Percentiles rank a stretch among this genome's conserved stretches.
These are phyloP conservation scores for Sclerotiophoma versabilis DNA, from an alignment of 2,329 filamentous ascomycete species.

Conservation along the genomic window DNA sequence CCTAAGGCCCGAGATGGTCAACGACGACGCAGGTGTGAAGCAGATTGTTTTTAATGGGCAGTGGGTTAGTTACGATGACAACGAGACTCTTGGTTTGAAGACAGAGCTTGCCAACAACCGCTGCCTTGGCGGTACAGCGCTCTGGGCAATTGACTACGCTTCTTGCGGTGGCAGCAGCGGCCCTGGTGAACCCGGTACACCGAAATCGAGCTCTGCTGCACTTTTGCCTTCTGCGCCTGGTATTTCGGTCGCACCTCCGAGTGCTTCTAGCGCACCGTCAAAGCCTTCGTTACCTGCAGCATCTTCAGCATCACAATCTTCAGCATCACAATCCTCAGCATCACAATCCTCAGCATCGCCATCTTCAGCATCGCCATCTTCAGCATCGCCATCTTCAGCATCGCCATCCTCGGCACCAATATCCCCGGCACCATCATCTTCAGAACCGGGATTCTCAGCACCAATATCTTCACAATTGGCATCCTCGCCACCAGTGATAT, in stretches of 20 bases:
- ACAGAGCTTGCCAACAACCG: slow-evolving; percentile 28
- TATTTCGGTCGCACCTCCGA: slow-evolving; percentile 1
- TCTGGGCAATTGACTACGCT: slow-evolving; percentile 33
- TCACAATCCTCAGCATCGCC: not conserved
- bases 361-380: not conserved
- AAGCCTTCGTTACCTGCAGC: not conserved
- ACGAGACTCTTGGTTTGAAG: slow-evolving; percentile 34
- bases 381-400: not conserved
- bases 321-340: not conserved
- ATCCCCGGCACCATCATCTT: not conserved
- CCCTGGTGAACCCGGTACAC: not conserved
- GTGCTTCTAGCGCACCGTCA: not conserved
- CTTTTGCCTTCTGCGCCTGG: not conserved
- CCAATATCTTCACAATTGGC: not conserved
- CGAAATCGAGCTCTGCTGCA: not conserved
- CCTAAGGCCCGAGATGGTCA: slow-evolving; percentile 29
- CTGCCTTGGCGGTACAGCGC: slow-evolving; percentile 34
- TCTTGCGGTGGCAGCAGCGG: slow-evolving; percentile 11
- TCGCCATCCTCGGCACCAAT: too few species aligned
- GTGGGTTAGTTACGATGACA: slow-evolving; percentile 53
- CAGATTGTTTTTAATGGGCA: slow-evolving; percentile 47
- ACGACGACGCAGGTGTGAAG: slow-evolving; percentile 44
- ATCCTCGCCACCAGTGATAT: not conserved
- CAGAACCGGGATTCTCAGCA: not conserved
- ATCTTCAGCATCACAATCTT: not conserved